These are phyloP conservation scores for Colletotrichum sp. DNA, from an alignment of 2,329 filamentous ascomycete genomes.

Conservation along the genomic window DNA sequence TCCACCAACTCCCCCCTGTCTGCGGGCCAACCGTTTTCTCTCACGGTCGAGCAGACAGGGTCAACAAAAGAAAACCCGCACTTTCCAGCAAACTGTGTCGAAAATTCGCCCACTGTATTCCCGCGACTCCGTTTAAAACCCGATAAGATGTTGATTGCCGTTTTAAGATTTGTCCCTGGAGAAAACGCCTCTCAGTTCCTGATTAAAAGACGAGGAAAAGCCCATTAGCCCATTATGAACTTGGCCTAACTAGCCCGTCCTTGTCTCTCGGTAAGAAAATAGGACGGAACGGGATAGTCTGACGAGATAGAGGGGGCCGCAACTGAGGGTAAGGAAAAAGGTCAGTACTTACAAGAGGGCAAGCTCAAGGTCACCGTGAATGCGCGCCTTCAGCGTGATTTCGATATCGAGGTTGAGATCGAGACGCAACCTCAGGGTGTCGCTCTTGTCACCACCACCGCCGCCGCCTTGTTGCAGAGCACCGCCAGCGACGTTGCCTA, in stretches of 20 bases:
- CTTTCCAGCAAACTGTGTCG: conserved; percentile 6
- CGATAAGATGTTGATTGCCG: neutral
- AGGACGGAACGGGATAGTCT: conserved; percentile 15
- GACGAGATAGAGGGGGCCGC: conserved; percentile 1
- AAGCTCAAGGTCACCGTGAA: conserved; percentile 83
- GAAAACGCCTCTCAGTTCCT: conserved; percentile 25
- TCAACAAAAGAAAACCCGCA: conserved; percentile 10
- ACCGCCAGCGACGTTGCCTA: conserved; percentile 44
- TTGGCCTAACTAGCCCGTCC: conserved; percentile 26
- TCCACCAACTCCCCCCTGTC: conserved; percentile 4
- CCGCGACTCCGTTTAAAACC: conserved; percentile 13
- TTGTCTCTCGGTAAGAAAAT: conserved; percentile 23
- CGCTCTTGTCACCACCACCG: conserved; percentile 53
- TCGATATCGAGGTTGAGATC: conserved; percentile 86
- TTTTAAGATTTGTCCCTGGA: conserved; percentile 22
- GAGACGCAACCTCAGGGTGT: conserved; percentile 74
- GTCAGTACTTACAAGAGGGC: conserved; percentile 62
- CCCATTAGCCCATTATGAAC: conserved; percentile 25
- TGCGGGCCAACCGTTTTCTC: neutral
- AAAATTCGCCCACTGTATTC: neutral
- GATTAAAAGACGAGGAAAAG: conserved; percentile 23
- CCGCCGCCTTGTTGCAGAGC: conserved; percentile 38
- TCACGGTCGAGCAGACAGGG: neutral
- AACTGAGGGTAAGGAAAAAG: neutral
- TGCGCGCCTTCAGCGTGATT: conserved; percentile 84